Evolutionary conservation across 345 rosid species (phyloP).

Genomic region (Eutrema yunnanense): DNA sequence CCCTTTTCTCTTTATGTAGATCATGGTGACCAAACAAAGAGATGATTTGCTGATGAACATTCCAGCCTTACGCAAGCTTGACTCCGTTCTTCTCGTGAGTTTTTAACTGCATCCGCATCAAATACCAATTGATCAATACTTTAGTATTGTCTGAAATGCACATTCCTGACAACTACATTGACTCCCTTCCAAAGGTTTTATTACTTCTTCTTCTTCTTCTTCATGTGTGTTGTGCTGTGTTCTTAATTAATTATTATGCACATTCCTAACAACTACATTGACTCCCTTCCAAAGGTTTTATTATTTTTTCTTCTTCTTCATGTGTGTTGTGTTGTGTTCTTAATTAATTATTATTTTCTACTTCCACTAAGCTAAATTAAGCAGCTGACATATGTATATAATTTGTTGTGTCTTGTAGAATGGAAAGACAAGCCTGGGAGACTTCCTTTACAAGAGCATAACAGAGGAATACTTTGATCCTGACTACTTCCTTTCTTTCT

Average conservation of each 20-base stretch:
- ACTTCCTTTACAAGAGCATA: slow-evolving; percentile 73
- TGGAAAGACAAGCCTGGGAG: slow-evolving; percentile 85
- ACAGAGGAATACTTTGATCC: slow-evolving; percentile 80
- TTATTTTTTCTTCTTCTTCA: not conserved
- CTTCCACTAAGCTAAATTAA: not conserved
- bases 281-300: slow-evolving; percentile 81
- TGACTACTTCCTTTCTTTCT: slow-evolving; percentile 54
- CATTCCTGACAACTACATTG: slow-evolving; percentile 83
- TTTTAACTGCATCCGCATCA: not conserved
- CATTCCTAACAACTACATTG: no score
- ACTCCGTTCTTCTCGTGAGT: slow-evolving; percentile 72
- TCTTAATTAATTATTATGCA: no score
- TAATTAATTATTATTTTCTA: not conserved
- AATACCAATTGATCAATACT: slow-evolving; percentile 40
- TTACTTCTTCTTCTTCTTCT: no score
- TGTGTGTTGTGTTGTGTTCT: not conserved
- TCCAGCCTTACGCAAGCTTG: slow-evolving; percentile 86
- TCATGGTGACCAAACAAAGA: slow-evolving; percentile 86
- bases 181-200: no score
- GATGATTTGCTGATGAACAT: slow-evolving; percentile 66
- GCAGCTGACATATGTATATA: not conserved
- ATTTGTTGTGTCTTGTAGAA: slow-evolving; percentile 35
- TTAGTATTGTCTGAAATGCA: slow-evolving; percentile 77
- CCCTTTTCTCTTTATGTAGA: slow-evolving; percentile 28
- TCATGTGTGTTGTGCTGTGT: no score